Evolutionary conservation across 495 filamentous ascomycete genomes (phyloP), one percentile per base, ranked within the genome.

Genomic region (Podospora didyma): DNA sequence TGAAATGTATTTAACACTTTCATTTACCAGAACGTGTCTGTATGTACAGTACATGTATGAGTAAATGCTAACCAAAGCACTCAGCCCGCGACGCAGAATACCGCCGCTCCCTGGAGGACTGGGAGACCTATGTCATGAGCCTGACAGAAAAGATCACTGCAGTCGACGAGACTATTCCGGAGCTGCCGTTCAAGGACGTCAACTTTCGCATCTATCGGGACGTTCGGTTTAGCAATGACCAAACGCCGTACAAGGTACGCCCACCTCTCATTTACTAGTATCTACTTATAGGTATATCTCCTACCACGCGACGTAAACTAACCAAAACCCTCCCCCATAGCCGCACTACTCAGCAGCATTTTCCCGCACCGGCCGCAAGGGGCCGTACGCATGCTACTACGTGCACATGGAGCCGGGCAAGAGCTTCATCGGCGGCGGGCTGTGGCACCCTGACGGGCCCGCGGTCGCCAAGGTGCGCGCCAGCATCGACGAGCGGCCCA

Each of bases 161-260:
- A 48, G 73, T 75, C 28, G 91, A 96, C 65, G 76, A 83, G 19
- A 95, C 89, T 7, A 82, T 96, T 56, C 91, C 91, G 0, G 89
- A 93, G 59, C 74, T 95, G 23, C 90, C 91, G 7, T 74, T 83
- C 24, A 90, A 92, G 63, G 90, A 96, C 67, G 73, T 96, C 79
- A 79, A 91, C 22, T 94, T 93, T 62, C 83, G 91, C 42, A 92
- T 96, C 46, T 90, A 96, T 64, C 78, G 90, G 49, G 91, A 95
- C 65, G 78, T 92, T 21, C 75, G 89, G 19, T 93, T 92, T 66
- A 85, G 75, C 67, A 82, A 88, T 21, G 86, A 95, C 61, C 88
- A 80, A 31, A 92, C 89, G 2, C 90, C 90, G 1, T 96, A 96
- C 70, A 96, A 94, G 79, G 87, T 88, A 75, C 62, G 75, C 17